phyloP scores from a whole-genome alignment of 2,329 filamentous ascomycete genomes.

The Verticillium dahliae region DNA sequence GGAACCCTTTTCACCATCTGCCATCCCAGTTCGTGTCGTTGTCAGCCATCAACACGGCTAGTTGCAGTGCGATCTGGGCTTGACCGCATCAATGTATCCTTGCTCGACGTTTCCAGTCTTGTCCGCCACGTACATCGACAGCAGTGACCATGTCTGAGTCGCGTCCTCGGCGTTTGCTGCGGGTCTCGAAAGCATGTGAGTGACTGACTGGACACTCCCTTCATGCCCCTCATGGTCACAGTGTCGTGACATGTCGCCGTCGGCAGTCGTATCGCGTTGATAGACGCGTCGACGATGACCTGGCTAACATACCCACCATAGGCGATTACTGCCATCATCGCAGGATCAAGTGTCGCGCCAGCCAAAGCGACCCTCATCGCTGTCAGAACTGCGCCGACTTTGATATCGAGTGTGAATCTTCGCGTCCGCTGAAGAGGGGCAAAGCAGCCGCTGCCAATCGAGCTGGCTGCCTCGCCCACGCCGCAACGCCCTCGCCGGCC shows the following conservation, averaged over 20 bases:
- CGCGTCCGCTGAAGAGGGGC: neutral
- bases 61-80: neutral
- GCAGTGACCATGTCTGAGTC: neutral
- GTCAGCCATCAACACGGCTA: neutral
- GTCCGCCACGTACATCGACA: neutral
- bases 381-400: constrained; percentile 31
- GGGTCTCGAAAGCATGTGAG: constrained; percentile 1
- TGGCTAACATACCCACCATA: neutral
- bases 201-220: neutral
- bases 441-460: neutral
- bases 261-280: neutral
- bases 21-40: neutral
- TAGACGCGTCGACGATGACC: neutral
- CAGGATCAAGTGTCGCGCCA: constrained; percentile 17
- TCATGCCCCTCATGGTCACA: neutral
- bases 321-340: constrained; percentile 39
- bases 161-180: neutral
- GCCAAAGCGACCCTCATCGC: constrained; percentile 25
- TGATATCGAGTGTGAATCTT: neutral
- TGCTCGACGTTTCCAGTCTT: neutral
- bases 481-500: neutral
- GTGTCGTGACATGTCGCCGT: neutral
- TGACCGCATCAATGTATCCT: neutral
- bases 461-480: neutral
- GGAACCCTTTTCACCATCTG: neutral